Evolutionary conservation across 2,329 filamentous ascomycete species (phyloP).

Genomic region (Botrytis medusae): DNA sequence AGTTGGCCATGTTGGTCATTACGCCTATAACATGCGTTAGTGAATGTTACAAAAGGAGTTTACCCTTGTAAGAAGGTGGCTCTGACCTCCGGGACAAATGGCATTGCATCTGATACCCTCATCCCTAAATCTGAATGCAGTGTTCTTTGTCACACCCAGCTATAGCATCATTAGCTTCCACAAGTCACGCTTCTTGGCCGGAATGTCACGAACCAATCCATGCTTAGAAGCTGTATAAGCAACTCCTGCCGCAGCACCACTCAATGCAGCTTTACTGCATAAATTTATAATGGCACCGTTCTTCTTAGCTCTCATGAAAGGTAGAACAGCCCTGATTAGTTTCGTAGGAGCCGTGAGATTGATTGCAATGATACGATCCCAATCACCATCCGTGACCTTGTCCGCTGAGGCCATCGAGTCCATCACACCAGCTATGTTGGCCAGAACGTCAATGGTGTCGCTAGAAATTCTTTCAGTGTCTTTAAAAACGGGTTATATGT

Average conservation of each 20-base stretch:
- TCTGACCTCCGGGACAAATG: conserved; percentile 44
- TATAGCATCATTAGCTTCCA: conserved; percentile 22
- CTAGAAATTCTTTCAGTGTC: conserved; percentile 22
- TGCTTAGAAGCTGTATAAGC: conserved; percentile 49
- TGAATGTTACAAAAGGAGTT: background rate
- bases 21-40: background rate
- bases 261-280: conserved; percentile 40
- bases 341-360: conserved; percentile 47
- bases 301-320: conserved; percentile 44
- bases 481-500: background rate
- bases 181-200: background rate
- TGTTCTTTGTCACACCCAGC: conserved; percentile 49
- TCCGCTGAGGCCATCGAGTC: conserved; percentile 46
- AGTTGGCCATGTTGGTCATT: background rate
- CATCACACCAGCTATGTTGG: conserved; percentile 48
- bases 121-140: conserved; percentile 47
- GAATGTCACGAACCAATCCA: conserved; percentile 39
- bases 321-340: conserved; percentile 48
- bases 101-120: conserved; percentile 49
- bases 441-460: conserved; percentile 44
- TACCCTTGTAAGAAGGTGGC: too few species aligned
- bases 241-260: conserved; percentile 45
- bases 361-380: conserved; percentile 44
- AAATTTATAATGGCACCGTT: conserved; percentile 47
- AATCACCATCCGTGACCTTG: conserved; percentile 42